phyloP scores from a whole-genome alignment of 2,329 filamentous ascomycete species.

The Fusarium floridanum region DNA sequence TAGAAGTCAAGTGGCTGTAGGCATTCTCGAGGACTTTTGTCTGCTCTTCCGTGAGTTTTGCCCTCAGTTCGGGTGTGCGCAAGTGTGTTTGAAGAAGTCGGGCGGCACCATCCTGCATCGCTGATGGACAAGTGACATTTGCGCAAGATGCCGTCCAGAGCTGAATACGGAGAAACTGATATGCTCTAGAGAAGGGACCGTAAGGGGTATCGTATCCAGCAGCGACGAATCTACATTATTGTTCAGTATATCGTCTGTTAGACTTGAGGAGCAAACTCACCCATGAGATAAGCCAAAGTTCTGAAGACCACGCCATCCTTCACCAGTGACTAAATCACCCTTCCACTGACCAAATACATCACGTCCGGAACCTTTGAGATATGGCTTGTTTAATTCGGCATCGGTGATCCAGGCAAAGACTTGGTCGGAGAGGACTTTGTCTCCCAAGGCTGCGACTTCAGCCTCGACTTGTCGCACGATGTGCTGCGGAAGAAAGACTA shows the following conservation, averaged over 20 bases:
- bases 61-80: conserved; percentile 43
- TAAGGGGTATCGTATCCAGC: conserved; percentile 69
- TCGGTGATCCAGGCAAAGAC: conserved; percentile 72
- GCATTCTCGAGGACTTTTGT: conserved; percentile 64
- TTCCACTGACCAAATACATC: conserved; percentile 72
- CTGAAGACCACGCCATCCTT: conserved; percentile 75
- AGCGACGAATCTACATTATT: conserved; percentile 61
- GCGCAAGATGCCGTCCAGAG: conserved; percentile 72
- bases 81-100: conserved; percentile 63
- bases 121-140: conserved; percentile 73
- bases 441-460: conserved; percentile 62
- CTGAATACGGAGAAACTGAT: conserved; percentile 70
- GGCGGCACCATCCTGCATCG: conserved; percentile 75
- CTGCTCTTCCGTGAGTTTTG: conserved; percentile 46
- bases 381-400: conserved; percentile 74
- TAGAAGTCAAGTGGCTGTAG: conserved; percentile 65
- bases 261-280: conserved; percentile 32
- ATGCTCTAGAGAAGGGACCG: conserved; percentile 64
- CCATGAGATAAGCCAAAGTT: conserved; percentile 70
- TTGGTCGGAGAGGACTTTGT: conserved; percentile 65
- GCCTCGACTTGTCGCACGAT: conserved; percentile 55
- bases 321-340: conserved; percentile 71
- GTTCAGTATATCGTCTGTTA: background rate
- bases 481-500: conserved; percentile 55
- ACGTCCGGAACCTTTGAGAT: conserved; percentile 67